phyloP scores from a whole-genome alignment of 495 filamentous ascomycete genomes.

The Aspergillus carlsbadensis region DNA sequence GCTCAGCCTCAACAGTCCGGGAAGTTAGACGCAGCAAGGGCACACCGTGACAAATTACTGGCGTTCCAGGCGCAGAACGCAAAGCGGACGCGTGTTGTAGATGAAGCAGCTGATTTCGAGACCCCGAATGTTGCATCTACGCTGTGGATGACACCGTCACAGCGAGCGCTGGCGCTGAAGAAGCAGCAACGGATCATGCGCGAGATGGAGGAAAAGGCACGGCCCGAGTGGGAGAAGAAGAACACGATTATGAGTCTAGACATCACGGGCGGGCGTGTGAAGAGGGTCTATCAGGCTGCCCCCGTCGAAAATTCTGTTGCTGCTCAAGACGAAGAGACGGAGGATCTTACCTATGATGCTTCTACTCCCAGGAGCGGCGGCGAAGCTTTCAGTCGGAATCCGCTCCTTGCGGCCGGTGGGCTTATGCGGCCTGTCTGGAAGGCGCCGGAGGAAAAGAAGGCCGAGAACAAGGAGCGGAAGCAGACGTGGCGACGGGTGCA shows the following conservation, averaged over 20 bases:
- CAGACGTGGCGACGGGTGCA: conserved; percentile 85
- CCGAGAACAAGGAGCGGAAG: conserved; percentile 42
- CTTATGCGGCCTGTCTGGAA: conserved; percentile 79
- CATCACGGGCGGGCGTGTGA: conserved; percentile 71
- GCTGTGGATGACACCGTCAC: conserved; percentile 85
- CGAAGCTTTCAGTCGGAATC: conserved; percentile 79
- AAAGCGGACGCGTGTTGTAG: conserved; percentile 79
- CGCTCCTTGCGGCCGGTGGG: conserved; percentile 65
- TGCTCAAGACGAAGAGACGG: conserved; percentile 39
- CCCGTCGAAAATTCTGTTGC: conserved; percentile 23
- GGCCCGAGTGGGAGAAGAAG: conserved; percentile 92
- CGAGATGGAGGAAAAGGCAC: conserved; percentile 86
- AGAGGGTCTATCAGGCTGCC: conserved; percentile 64
- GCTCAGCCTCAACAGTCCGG: conserved; percentile 38
- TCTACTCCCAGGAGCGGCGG: conserved; percentile 29
- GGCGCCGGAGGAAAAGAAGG: conserved; percentile 44
- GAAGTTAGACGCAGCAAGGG: conserved; percentile 48
- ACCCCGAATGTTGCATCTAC: conserved; percentile 64
- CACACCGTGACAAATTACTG: conserved; percentile 81
- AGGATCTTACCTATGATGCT: conserved; percentile 19
- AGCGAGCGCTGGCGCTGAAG: conserved; percentile 84
- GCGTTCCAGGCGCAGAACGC: conserved; percentile 87
- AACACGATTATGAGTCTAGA: conserved; percentile 85
- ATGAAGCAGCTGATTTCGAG: conserved; percentile 94
- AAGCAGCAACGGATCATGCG: conserved; percentile 83